Conservation (phyloP, 352 stramenopile species). For the Pythium phragmitis region DNA sequence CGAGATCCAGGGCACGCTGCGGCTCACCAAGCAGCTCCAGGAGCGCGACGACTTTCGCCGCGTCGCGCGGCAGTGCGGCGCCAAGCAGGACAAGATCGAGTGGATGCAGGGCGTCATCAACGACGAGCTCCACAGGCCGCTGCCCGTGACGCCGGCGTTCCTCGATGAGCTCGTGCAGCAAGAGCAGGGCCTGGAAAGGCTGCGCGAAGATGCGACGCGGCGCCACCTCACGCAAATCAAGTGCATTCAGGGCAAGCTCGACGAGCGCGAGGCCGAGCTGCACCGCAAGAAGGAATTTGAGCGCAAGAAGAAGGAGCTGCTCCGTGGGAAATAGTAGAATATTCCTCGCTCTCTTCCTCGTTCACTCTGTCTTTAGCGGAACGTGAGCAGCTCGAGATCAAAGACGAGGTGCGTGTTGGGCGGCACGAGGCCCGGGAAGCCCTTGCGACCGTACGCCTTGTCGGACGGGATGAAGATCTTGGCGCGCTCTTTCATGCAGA, state of each 20-base stretch:
- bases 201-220: slow-evolving; percentile 30
- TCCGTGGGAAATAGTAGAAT: slow-evolving; percentile 14
- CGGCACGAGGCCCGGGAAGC: slow-evolving; percentile 85
- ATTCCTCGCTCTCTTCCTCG: not conserved
- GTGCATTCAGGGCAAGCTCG: slow-evolving; percentile 51
- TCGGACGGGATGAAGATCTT: slow-evolving; percentile 87
- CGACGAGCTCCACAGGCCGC: slow-evolving; percentile 51
- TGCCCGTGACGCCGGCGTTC: slow-evolving; percentile 48
- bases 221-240: slow-evolving; percentile 51
- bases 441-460: slow-evolving; percentile 85
- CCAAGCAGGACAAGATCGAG: slow-evolving; percentile 36
- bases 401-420: slow-evolving; percentile 93
- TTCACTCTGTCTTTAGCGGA: slow-evolving; percentile 39
- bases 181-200: slow-evolving; percentile 31
- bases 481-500: slow-evolving; percentile 84
- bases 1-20: slow-evolving; percentile 62
- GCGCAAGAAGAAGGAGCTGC: slow-evolving; percentile 62
- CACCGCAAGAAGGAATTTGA: slow-evolving; percentile 58
- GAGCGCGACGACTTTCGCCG: slow-evolving; percentile 62
- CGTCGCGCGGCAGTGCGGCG: slow-evolving; percentile 33
- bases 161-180: slow-evolving; percentile 26
- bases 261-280: slow-evolving; percentile 41
- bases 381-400: slow-evolving; percentile 90
- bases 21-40: slow-evolving; percentile 57
- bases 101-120: slow-evolving; percentile 56